These are phyloP conservation scores for Penicillium nordicum DNA, from an alignment of 2,329 filamentous ascomycete species.

Conservation along the genomic window DNA sequence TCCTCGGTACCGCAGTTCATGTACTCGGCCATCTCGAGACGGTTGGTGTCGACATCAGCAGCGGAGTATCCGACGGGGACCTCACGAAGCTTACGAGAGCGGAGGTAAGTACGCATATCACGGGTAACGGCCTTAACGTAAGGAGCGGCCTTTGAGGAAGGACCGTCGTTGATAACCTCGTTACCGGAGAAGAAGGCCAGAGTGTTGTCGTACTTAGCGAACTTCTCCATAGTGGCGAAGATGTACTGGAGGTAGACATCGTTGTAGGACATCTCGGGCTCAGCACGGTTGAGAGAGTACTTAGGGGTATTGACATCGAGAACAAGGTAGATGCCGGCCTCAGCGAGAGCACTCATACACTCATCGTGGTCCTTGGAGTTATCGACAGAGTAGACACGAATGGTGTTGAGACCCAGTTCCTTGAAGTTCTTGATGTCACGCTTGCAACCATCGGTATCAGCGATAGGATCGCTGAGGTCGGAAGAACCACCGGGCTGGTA, in stretches of 20 bases:
- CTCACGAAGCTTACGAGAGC: conserved; percentile 57
- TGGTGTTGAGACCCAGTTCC: conserved; percentile 81
- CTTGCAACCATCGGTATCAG: conserved; percentile 65
- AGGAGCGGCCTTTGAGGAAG: conserved; percentile 63
- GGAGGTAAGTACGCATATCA: conserved; percentile 71
- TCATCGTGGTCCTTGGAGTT: conserved; percentile 76
- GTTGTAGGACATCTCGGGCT: conserved; percentile 79
- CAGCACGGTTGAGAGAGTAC: conserved; percentile 79
- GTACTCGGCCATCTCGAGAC: conserved; percentile 80
- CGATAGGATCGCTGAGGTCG: conserved; percentile 68
- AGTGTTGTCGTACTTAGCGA: conserved; percentile 79
- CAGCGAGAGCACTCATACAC: conserved; percentile 77
- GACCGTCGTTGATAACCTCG: conserved; percentile 70
- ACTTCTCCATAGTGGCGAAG: conserved; percentile 84
- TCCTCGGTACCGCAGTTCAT: conserved; percentile 90
- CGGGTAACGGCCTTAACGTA: conserved; percentile 77
- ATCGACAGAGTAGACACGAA: conserved; percentile 91
- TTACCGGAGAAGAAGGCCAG: conserved; percentile 82
- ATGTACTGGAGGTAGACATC: conserved; percentile 77
- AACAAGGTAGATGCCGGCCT: conserved; percentile 87
- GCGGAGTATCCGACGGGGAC: conserved; percentile 73
- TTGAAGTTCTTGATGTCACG: conserved; percentile 80
- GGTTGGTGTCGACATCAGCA: conserved; percentile 81
- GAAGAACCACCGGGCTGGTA: conserved; percentile 66
- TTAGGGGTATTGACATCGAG: conserved; percentile 87